These are phyloP conservation scores for Pythium guiyangense DNA, from an alignment of 352 stramenopile genomes.

Conservation along the genomic window DNA sequence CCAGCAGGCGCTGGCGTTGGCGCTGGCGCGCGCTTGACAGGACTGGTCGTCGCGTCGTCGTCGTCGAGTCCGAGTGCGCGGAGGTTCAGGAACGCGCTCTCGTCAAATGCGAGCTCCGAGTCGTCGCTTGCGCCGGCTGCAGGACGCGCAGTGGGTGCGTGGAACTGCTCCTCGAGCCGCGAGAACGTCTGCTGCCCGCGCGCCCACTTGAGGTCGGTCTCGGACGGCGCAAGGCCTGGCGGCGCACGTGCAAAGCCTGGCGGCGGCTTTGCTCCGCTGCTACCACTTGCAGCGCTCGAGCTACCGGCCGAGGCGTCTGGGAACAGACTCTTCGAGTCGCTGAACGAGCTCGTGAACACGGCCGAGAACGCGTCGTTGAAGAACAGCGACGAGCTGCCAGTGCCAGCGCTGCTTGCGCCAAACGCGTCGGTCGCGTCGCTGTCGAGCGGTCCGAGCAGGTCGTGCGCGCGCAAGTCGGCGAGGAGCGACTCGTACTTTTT, in stretches of 20 bases:
- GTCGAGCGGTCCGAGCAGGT: constrained; percentile 72
- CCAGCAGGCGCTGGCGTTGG: background rate
- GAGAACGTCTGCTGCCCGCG: constrained; percentile 73
- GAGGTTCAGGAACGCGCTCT: constrained; percentile 62
- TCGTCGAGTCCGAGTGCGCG: constrained; percentile 68
- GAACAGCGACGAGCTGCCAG: constrained; percentile 67
- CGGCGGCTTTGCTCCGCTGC: constrained; percentile 23
- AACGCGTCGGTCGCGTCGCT: constrained; percentile 10
- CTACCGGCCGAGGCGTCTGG: background rate
- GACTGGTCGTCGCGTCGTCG: constrained; percentile 30
- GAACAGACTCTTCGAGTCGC: constrained; percentile 25
- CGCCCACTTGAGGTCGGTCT: constrained; percentile 76
- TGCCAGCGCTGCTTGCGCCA: constrained; percentile 10
- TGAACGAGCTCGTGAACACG: constrained; percentile 79
- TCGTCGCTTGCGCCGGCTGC: constrained; percentile 28
- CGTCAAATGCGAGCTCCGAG: constrained; percentile 44
- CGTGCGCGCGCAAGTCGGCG: constrained; percentile 77
- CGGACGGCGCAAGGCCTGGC: constrained; percentile 45
- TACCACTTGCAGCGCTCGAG: background rate
- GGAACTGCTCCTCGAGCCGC: constrained; percentile 47
- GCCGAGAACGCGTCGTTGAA: constrained; percentile 85
- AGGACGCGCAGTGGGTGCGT: constrained; percentile 8
- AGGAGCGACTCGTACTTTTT: constrained; percentile 86
- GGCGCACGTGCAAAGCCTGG: constrained; percentile 54
- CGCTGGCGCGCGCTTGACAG: constrained; percentile 7